Conservation (phyloP, 257 asterid species). For the Scutellaria galericulata region DNA sequence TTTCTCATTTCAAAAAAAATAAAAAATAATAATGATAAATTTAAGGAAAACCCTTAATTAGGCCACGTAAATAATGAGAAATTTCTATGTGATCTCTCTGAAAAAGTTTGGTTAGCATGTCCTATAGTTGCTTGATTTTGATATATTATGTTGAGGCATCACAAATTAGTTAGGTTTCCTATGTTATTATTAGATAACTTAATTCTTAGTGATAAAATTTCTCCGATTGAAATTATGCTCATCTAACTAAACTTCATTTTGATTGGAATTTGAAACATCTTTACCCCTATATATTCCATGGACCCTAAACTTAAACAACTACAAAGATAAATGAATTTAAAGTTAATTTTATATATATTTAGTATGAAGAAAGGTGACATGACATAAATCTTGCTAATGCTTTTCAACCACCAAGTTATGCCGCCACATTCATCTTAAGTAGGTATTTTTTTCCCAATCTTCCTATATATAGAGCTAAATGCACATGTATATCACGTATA, state of each 20-base stretch:
- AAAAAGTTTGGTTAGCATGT: slow-evolving; percentile 1
- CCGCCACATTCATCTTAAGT: slow-evolving; percentile 30
- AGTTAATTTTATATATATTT: not conserved
- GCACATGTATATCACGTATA: not conserved
- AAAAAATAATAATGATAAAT: too few relatives aligned
- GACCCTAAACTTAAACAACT: not conserved
- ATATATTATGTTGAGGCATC: not conserved
- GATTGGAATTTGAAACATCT: not conserved
- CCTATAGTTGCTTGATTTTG: not conserved
- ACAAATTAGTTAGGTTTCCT: slow-evolving; percentile 14
- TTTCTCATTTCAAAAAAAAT: slow-evolving; percentile 10
- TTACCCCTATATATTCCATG: not conserved
- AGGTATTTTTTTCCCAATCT: not conserved
- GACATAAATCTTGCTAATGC: slow-evolving; percentile 31
- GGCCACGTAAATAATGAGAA: too few relatives aligned
- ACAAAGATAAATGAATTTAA: not conserved
- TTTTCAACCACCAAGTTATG: slow-evolving; percentile 47
- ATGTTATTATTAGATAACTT: not conserved
- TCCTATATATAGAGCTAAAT: not conserved
- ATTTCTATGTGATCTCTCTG: too few relatives aligned
- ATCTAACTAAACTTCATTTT: not conserved
- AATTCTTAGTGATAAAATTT: not conserved
- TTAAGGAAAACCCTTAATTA: too few relatives aligned
- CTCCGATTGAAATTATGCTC: not conserved
- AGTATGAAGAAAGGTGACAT: slow-evolving; percentile 27